Evolutionary conservation across 2,329 filamentous ascomycete genomes (phyloP).

Genomic region (Monilinia laxa): DNA sequence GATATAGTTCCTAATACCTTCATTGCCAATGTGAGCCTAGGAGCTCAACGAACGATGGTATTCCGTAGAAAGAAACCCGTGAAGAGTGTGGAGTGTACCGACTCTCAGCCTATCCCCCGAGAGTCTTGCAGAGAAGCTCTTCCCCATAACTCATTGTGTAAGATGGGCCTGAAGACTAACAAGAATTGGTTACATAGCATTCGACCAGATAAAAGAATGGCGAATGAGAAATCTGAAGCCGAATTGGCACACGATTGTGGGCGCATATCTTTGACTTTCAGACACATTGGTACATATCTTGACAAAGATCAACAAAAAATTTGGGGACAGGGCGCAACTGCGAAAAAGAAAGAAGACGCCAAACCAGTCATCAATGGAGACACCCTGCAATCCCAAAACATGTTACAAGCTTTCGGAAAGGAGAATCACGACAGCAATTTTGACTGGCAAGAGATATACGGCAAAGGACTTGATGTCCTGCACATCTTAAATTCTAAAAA

Average conservation of each 20-base stretch:
- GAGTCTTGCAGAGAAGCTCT: conserved; percentile 62
- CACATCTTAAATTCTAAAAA: conserved; percentile 51
- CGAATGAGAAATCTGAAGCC: conserved; percentile 62
- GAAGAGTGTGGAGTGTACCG: conserved; percentile 41
- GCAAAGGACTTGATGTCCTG: conserved; percentile 78
- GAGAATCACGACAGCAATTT: conserved; percentile 78
- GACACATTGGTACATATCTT: conserved; percentile 83
- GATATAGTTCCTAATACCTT: conserved; percentile 79
- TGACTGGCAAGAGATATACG: conserved; percentile 75
- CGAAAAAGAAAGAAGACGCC: conserved; percentile 63
- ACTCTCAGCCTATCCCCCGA: conserved; percentile 31
- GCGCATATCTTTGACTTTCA: conserved; percentile 89
- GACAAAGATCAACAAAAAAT: conserved; percentile 63
- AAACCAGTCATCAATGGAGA: conserved; percentile 67
- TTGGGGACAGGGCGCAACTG: conserved; percentile 87
- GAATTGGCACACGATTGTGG: conserved; percentile 73
- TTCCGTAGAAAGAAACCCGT: conserved; percentile 74
- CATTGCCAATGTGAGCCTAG: conserved; percentile 93
- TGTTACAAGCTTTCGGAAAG: conserved; percentile 77
- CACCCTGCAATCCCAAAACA: conserved; percentile 59
- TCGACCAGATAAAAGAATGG: conserved; percentile 74
- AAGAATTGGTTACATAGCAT: conserved; percentile 90
- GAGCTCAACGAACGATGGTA: conserved; percentile 85
- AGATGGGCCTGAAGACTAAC: conserved; percentile 80
- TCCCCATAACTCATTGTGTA: conserved; percentile 85